phyloP scores from a whole-genome alignment of 768 basidiomycete genomes.

The Agrocybe pediades region DNA sequence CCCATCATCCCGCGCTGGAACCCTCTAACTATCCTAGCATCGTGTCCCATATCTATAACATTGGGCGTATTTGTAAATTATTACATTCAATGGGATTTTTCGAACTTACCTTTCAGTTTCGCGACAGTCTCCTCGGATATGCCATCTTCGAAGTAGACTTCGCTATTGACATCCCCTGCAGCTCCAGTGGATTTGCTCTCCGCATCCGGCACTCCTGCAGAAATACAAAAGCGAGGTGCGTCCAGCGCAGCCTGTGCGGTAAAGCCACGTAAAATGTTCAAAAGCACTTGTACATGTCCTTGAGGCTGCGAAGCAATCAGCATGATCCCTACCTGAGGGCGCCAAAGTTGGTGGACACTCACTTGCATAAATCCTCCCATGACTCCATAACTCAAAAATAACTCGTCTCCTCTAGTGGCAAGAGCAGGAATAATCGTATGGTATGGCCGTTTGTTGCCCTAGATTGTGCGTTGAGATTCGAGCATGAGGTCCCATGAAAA shows the following conservation, averaged over 20 bases:
- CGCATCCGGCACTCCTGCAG: conserved; percentile 72
- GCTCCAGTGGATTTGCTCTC: conserved; percentile 43
- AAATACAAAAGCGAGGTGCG: conserved; percentile 95
- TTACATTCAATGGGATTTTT: neutral
- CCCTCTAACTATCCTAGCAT: conserved; percentile 64
- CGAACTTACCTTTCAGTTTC: conserved; percentile 61
- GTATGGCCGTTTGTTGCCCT: conserved; percentile 84
- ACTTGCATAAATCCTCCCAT: conserved; percentile 95
- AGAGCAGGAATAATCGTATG: conserved; percentile 96
- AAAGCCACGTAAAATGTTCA: conserved; percentile 88
- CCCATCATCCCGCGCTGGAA: conserved; percentile 70
- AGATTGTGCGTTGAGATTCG: neutral
- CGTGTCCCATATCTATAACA: conserved; percentile 83
- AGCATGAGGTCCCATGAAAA: neutral
- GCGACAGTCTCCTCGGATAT: conserved; percentile 63
- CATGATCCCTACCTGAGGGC: neutral
- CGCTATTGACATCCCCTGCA: conserved; percentile 75
- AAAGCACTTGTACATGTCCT: conserved; percentile 92
- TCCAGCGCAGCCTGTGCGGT: conserved; percentile 90
- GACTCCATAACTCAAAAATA: conserved; percentile 88
- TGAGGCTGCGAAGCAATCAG: conserved; percentile 61
- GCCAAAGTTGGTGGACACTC: neutral
- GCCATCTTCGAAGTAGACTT: conserved; percentile 89
- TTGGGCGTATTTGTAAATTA: neutral
- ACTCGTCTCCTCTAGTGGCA: conserved; percentile 73